Evolutionary conservation across 1,139 yeast species (phyloP).

Genomic region (Trichomonascaceae sp.): DNA sequence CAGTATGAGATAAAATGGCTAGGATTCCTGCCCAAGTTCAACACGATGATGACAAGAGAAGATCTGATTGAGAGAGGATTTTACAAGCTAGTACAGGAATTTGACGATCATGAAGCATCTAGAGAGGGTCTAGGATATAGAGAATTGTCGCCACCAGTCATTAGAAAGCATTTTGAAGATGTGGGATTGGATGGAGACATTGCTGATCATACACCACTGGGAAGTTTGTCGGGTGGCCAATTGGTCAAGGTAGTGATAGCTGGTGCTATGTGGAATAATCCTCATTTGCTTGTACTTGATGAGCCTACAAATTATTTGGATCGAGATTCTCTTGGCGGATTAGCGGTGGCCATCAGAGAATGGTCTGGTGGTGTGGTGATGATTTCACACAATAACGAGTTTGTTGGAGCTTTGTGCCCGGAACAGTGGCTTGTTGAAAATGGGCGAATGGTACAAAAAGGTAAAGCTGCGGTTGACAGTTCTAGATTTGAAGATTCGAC

Average conservation of each 20-base stretch:
- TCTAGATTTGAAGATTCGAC: conserved; percentile 73
- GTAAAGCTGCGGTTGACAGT: conserved; percentile 66
- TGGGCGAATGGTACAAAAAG: conserved; percentile 82
- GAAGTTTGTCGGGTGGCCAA: conserved; percentile 96
- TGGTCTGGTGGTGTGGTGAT: conserved; percentile 98
- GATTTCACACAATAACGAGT: conserved; percentile 97
- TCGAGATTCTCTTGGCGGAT: conserved; percentile 95
- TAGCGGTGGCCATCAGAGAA: conserved; percentile 94
- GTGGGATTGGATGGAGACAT: conserved; percentile 97
- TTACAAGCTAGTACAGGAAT: conserved; percentile 80
- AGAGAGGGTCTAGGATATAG: conserved; percentile 98
- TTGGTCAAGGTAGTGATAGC: conserved; percentile 97
- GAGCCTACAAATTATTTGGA: conserved; percentile 98
- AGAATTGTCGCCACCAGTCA: conserved; percentile 83
- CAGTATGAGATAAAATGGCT: conserved; percentile 97
- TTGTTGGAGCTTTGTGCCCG: conserved; percentile 95
- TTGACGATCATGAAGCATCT: conserved; percentile 97
- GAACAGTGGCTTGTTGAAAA: conserved; percentile 98
- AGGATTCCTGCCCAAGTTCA: conserved; percentile 85
- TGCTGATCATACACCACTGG: conserved; percentile 97
- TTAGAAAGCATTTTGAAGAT: conserved; percentile 93
- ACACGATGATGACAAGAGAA: conserved; percentile 90
- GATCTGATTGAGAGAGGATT: conserved; percentile 74
- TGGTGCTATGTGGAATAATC: conserved; percentile 99
- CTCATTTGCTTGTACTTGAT: conserved; percentile 93